A percentile compares a stretch with the other conserved stretches of the same genome.
phyloP scores from a whole-genome alignment of 208 protist species.

The Trichomonas vaginalis region DNA sequence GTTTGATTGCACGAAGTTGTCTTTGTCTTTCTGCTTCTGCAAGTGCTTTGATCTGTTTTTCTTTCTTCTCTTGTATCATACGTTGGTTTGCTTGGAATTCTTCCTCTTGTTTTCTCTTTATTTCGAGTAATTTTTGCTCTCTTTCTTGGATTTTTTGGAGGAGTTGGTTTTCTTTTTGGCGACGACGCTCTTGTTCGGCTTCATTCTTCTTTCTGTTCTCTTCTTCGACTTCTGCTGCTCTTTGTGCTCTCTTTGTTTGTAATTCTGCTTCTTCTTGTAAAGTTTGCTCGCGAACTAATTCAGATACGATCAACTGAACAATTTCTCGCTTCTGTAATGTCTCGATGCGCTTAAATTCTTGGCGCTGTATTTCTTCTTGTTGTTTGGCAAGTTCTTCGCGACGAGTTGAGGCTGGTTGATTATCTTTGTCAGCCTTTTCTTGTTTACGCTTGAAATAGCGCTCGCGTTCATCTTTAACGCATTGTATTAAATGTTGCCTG shows the following conservation, averaged over 20 bases:
- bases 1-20: background rate
- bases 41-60: background rate
- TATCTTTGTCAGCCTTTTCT: background rate
- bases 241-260: background rate
- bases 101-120: background rate
- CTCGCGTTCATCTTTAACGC: background rate
- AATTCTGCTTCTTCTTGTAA: background rate
- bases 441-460: background rate
- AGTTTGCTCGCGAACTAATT: background rate
- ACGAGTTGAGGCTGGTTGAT: background rate
- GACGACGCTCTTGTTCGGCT: background rate
- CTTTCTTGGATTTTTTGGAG: background rate
- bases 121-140: background rate
- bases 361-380: background rate
- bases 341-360: background rate
- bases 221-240: background rate
- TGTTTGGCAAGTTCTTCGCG: background rate
- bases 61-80: background rate
- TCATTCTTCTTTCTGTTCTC: background rate
- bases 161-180: background rate
- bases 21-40: background rate
- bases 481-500: background rate
- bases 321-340: background rate
- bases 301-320: background rate
- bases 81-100: background rate